Evolutionary conservation across 1,139 yeast species (phyloP).

Genomic region (Kurtzmaniella quercitrusa): DNA sequence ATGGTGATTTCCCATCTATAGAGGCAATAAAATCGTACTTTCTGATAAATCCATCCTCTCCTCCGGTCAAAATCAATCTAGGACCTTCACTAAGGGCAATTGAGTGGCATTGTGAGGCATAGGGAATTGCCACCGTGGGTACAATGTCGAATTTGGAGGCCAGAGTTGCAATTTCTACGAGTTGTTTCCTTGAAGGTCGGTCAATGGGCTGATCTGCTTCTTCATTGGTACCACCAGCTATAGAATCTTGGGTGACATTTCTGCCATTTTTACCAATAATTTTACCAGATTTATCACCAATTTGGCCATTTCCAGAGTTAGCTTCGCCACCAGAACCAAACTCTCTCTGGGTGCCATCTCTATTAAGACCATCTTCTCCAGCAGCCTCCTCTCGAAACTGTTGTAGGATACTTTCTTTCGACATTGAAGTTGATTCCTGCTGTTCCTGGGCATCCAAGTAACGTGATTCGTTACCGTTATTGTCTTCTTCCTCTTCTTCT

Average conservation of each 20-base stretch:
- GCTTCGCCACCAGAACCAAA: conserved; percentile 8
- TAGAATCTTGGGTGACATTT: background rate
- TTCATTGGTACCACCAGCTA: conserved; percentile 2
- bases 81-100: conserved; percentile 78
- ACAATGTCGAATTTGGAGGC: conserved; percentile 54
- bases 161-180: conserved; percentile 37
- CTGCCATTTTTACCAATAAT: conserved; percentile 3
- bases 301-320: conserved; percentile 5
- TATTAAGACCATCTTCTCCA: background rate
- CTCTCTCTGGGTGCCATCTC: background rate
- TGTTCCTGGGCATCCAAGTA: conserved; percentile 19
- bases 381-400: conserved; percentile 5
- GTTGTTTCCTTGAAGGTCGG: conserved; percentile 25
- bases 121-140: conserved; percentile 73
- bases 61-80: conserved; percentile 89
- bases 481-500: conserved; percentile 14
- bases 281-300: conserved; percentile 3
- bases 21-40: conserved; percentile 85
- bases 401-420: conserved; percentile 2
- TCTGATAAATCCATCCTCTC: conserved; percentile 91
- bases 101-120: conserved; percentile 67
- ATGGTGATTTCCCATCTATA: conserved; percentile 82
- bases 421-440: conserved; percentile 4
- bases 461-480: conserved; percentile 13
- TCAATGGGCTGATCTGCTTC: background rate